These are phyloP conservation scores for Colletotrichum chlorophyti DNA, from an alignment of 2,329 filamentous ascomycete species.

Conservation along the genomic window DNA sequence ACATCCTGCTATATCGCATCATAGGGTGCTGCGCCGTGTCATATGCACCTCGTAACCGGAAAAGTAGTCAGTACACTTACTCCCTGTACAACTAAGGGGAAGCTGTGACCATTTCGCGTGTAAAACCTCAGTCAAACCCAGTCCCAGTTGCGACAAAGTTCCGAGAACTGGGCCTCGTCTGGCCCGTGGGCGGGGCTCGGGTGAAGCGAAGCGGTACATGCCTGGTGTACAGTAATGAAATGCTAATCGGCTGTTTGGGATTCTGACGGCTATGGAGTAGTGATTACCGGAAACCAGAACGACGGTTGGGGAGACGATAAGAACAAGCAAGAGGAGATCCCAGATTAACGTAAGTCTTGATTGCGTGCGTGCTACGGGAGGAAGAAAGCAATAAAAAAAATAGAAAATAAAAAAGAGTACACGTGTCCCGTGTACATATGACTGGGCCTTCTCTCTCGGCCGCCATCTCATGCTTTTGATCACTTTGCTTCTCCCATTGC, in stretches of 20 bases:
- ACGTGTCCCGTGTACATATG: too few species aligned
- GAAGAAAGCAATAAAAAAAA: too few species aligned
- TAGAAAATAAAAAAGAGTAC: too few species aligned
- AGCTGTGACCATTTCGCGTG: not conserved
- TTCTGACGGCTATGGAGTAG: not conserved
- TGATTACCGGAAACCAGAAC: too few species aligned
- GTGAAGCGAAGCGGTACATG: not conserved
- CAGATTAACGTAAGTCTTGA: too few species aligned
- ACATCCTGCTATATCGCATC: too few species aligned
- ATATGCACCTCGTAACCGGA: too few species aligned
- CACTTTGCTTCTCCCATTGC: conserved; percentile 11
- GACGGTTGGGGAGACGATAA: too few species aligned
- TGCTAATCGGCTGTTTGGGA: conserved; percentile 12
- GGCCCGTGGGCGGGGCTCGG: not conserved
- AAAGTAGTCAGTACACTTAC: too few species aligned
- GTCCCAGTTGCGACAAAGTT: conserved; percentile 15
- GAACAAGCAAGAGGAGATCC: not conserved
- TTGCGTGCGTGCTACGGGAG: too few species aligned
- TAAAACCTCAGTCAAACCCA: conserved; percentile 16
- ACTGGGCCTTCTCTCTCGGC: too few species aligned
- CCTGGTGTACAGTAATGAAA: not conserved
- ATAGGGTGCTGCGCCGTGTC: too few species aligned
- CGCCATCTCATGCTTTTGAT: not conserved
- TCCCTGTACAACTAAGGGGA: not conserved
- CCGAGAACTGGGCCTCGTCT: conserved; percentile 1